These are phyloP conservation scores for Penicillium sp. DNA, from an alignment of 2,329 filamentous ascomycete genomes.

Conservation along the genomic window DNA sequence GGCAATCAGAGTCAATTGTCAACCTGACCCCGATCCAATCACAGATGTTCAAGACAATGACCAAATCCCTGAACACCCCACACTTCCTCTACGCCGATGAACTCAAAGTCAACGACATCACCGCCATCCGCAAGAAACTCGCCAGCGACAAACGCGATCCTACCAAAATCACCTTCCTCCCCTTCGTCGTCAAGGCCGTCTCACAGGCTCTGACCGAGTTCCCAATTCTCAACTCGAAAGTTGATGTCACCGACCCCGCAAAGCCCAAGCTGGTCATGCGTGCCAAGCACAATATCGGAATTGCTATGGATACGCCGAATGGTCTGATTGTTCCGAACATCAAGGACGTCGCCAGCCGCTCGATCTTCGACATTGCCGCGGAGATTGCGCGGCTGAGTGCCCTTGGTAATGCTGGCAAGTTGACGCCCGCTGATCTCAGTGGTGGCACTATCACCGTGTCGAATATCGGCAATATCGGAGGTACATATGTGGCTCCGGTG, in stretches of 20 bases:
- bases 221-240: conserved; percentile 76
- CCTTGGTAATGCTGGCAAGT: conserved; percentile 64
- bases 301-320: conserved; percentile 85
- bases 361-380: conserved; percentile 65
- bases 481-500: conserved; percentile 81
- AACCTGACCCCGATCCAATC: conserved; percentile 69
- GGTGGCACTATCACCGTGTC: conserved; percentile 91
- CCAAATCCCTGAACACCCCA: conserved; percentile 76
- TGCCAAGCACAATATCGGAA: conserved; percentile 82
- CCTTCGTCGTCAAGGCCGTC: conserved; percentile 92
- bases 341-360: conserved; percentile 68
- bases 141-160: conserved; percentile 51
- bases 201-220: conserved; percentile 73
- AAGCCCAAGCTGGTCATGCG: conserved; percentile 72
- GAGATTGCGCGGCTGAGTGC: conserved; percentile 66
- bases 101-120: conserved; percentile 69
- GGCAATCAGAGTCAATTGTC: conserved; percentile 59
- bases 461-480: conserved; percentile 92
- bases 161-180: conserved; percentile 73
- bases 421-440: conserved; percentile 64
- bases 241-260: conserved; percentile 54
- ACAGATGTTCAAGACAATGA: conserved; percentile 98
- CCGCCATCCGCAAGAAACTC: conserved; percentile 62
- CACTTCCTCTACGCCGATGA: conserved; percentile 94
- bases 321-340: conserved; percentile 89